phyloP scores from a whole-genome alignment of 148 eudicot genomes.

The Silene conica region DNA sequence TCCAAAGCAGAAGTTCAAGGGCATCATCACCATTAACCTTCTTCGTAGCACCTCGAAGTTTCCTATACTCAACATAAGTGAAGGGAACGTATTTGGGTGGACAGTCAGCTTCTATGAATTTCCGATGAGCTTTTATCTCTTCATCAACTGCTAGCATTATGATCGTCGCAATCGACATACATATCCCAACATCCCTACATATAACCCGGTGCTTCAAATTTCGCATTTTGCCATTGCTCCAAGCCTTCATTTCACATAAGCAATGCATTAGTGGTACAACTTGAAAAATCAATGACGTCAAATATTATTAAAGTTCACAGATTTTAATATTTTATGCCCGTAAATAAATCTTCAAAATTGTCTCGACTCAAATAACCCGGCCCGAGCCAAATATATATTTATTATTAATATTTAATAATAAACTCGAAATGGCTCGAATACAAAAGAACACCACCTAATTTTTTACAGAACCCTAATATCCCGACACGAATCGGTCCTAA shows the following conservation, averaged over 20 bases:
- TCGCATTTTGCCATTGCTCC: conserved; percentile 70
- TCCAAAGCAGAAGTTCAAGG: neutral
- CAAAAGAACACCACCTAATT: no score
- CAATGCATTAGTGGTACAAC: neutral
- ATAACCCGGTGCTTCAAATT: conserved; percentile 49
- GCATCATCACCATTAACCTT: conserved; percentile 44
- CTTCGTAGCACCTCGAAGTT: conserved; percentile 31
- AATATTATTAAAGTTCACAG: no score
- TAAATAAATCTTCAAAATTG: no score
- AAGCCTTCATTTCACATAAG: conserved; percentile 28
- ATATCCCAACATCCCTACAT: conserved; percentile 46
- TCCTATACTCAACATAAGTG: conserved; percentile 43
- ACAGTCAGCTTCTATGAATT: conserved; percentile 38
- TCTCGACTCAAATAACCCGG: no score
- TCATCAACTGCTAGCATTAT: conserved; percentile 46
- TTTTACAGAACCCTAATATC: no score
- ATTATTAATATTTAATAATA: no score
- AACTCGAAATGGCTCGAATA: no score
- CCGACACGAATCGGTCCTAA: no score
- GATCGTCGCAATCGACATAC: conserved; percentile 54
- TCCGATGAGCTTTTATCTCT: conserved; percentile 37
- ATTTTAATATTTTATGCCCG: no score
- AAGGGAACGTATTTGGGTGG: conserved; percentile 45
- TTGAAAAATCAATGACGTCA: no score
- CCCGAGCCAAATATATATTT: no score